Percentiles rank a stretch among this genome's conserved stretches.
Conservation (phyloP, 2,329 filamentous ascomycete species). For the Talaromyces sp. region DNA sequence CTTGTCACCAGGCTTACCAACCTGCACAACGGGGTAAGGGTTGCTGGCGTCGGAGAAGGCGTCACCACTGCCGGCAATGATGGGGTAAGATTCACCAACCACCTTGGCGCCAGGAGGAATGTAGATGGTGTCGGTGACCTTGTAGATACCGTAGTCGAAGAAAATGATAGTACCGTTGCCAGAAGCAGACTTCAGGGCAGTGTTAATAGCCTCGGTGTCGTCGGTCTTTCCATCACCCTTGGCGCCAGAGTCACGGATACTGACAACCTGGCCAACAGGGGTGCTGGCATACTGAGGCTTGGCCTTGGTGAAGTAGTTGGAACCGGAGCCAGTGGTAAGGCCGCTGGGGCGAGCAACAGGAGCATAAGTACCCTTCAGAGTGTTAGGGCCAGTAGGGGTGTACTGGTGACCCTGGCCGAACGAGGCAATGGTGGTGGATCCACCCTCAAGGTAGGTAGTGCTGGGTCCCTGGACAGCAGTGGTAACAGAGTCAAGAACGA, state of each 20-base stretch:
- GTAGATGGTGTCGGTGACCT: conserved; percentile 42
- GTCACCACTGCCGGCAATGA: conserved; percentile 53
- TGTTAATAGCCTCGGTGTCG: conserved; percentile 84
- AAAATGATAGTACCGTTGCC: conserved; percentile 48
- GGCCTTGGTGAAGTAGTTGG: conserved; percentile 42
- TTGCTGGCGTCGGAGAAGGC: conserved; percentile 53
- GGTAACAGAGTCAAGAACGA: conserved; percentile 47
- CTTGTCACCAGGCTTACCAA: conserved; percentile 59
- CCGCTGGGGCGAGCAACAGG: conserved; percentile 39
- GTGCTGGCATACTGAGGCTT: conserved; percentile 52
- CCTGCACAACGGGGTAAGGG: conserved; percentile 61
- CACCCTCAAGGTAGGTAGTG: conserved; percentile 23
- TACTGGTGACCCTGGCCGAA: conserved; percentile 44
- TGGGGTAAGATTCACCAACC: conserved; percentile 52
- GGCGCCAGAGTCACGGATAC: conserved; percentile 39
- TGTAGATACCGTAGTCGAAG: conserved; percentile 53
- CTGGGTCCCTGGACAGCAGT: conserved; percentile 38
- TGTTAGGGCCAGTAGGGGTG: conserved; percentile 39
- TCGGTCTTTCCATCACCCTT: conserved; percentile 64
- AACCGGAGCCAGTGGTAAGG: conserved; percentile 36
- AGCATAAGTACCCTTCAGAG: conserved; percentile 41
- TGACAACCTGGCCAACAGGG: conserved; percentile 36
- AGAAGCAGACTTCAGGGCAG: conserved; percentile 55
- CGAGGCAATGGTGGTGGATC: conserved; percentile 32
- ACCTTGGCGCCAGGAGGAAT: conserved; percentile 48